Evolutionary conservation across 306 rosid genomes (phyloP).

Genomic region (Casuarina equisetifolia): DNA sequence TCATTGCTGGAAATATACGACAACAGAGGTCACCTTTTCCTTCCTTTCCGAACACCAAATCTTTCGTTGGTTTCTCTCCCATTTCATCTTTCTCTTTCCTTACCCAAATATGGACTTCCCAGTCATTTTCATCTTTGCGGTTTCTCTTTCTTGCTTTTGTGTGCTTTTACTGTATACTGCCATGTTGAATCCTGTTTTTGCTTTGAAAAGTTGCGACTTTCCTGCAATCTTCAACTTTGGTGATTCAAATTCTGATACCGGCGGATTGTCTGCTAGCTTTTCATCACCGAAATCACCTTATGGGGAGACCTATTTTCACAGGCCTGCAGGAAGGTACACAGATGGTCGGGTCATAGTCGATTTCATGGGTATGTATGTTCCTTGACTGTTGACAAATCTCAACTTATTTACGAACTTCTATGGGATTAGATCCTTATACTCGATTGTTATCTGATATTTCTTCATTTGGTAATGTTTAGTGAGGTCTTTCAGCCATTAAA

Average conservation of each 20-base stretch:
- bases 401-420: too few species aligned
- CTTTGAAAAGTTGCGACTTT: constrained; percentile 30
- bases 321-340: constrained; percentile 38
- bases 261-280: constrained; percentile 42
- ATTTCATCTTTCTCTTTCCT: background rate
- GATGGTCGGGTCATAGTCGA: constrained; percentile 49
- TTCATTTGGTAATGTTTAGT: too few species aligned
- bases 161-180: background rate
- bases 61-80: background rate
- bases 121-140: background rate
- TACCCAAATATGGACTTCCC: background rate
- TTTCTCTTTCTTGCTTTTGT: background rate
- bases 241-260: constrained; percentile 54
- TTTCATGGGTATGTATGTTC: constrained; percentile 37
- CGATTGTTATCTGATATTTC: too few species aligned
- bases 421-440: too few species aligned
- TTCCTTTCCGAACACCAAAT: background rate
- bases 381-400: too few species aligned
- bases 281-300: constrained; percentile 21
- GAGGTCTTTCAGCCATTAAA: background rate
- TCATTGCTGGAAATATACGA: too few species aligned
- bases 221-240: constrained; percentile 61
- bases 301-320: constrained; percentile 51
- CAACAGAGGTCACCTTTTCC: background rate
- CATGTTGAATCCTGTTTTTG: constrained; percentile 14